Evolutionary conservation across 352 stramenopile species (phyloP).

Genomic region (Globisporangium radiosum): DNA sequence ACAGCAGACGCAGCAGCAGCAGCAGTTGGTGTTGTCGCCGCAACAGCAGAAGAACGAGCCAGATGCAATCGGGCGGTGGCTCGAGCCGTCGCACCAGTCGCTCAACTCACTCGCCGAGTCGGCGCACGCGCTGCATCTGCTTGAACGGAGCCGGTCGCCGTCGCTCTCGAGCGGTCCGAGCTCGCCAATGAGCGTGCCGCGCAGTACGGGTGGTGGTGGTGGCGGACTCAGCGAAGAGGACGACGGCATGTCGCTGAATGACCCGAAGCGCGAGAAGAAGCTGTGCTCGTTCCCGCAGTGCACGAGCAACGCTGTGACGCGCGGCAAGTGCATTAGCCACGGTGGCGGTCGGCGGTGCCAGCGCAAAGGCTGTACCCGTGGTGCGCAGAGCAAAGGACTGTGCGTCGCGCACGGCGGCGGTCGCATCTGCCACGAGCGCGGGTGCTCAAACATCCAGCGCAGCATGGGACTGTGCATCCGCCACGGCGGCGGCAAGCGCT

Average conservation of each 20-base stretch:
- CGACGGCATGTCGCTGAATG: slow-evolving; percentile 3
- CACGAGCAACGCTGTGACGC: slow-evolving; percentile 69
- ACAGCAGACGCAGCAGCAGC: slow-evolving; percentile 27
- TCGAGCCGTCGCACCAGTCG: slow-evolving; percentile 18
- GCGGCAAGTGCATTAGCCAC: slow-evolving; percentile 78
- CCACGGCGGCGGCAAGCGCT: slow-evolving; percentile 80
- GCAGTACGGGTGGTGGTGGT: background rate
- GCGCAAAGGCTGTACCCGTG: slow-evolving; percentile 73
- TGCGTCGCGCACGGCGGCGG: slow-evolving; percentile 81
- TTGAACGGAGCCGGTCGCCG: slow-evolving; percentile 35
- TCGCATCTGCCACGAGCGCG: slow-evolving; percentile 69
- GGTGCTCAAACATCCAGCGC: slow-evolving; percentile 82
- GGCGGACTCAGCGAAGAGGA: slow-evolving; percentile 13
- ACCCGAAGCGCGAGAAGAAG: slow-evolving; percentile 59
- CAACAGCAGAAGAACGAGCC: background rate
- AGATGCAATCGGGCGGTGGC: slow-evolving; percentile 10
- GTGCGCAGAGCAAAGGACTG: slow-evolving; percentile 74
- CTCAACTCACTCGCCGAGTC: slow-evolving; percentile 56
- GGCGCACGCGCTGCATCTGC: slow-evolving; percentile 40
- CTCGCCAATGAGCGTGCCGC: slow-evolving; percentile 12
- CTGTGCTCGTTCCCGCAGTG: slow-evolving; percentile 70
- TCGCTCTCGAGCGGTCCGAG: slow-evolving; percentile 4
- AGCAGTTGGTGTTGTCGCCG: background rate
- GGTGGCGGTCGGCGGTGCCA: slow-evolving; percentile 75
- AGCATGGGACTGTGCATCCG: slow-evolving; percentile 82